Evolutionary conservation across 805 yeast genomes (phyloP), one percentile per base, ranked within the genome.

Genomic region (Zygosaccharomyces siamensis): DNA sequence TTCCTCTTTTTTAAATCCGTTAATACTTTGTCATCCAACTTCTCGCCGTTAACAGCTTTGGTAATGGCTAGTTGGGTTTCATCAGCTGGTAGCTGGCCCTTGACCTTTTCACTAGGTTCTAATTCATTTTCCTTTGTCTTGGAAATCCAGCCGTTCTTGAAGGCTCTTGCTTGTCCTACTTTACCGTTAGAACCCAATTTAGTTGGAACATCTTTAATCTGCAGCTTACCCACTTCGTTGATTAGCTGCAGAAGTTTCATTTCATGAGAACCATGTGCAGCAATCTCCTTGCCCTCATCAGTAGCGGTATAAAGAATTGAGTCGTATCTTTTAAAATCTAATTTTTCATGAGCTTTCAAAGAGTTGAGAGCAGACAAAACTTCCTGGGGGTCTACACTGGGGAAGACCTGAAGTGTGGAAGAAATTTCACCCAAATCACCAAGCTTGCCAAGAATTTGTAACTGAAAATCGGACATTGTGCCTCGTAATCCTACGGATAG

Each of bases 131-230:
- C 95, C 49, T 92, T 95, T 50, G 84, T 86, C 68, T 95, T 93
- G 55, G 79, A 72, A 61, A 93, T 83, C 99, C 99, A 93, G 37
- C 95, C 95, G 68, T 90, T 90, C 71, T 89, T 92, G 79, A 93
- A 95, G 14, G 98, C 99, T 62, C 90, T 83, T 59, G 95, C 96
- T 73, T 93, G 99, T 54, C 99, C 99, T 55, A 92, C 77, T 59
- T 84, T 83, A 54, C 97, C 98, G 51, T 81, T 81, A 45, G 81
- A 73, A 48, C 97, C 97, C 71, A 92, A 74, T 56, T 84, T 78
- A 48, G 81, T 66, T 44, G 72, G 71, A 46, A 86, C 87, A 46
- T 92, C 97, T 49, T 66, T 67, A 59, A 93, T 83, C 63, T 86
- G 87, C 60, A 93, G 76, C 32, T 92, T 89, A 49, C 86, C 95